Percentiles rank a stretch among this genome's conserved stretches.
Conservation (phyloP, 331 rosid species). For the Acacia concinna region DNA sequence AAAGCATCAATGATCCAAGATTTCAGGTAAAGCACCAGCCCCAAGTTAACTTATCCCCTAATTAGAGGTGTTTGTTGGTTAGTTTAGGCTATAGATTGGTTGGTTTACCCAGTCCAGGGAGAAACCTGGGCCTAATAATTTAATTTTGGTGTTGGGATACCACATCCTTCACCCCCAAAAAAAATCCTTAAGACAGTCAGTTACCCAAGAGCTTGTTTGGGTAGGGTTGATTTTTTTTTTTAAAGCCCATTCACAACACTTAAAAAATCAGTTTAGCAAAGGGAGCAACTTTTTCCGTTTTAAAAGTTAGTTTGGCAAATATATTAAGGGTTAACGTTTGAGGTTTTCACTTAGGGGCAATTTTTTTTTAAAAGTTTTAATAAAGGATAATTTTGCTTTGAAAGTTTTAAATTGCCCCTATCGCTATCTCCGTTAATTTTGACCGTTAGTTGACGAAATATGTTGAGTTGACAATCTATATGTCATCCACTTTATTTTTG, state of each 20-base stretch:
- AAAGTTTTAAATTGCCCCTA: too few relatives aligned
- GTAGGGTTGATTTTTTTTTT: background rate
- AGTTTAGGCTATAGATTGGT: background rate
- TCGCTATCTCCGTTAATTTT: too few relatives aligned
- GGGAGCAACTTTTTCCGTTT: too few relatives aligned
- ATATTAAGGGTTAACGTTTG: background rate
- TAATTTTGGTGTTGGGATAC: background rate
- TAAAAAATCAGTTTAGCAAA: too few relatives aligned
- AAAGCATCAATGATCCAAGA: slow-evolving; percentile 20
- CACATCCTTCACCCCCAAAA: background rate
- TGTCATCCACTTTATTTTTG: too few relatives aligned
- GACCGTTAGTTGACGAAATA: too few relatives aligned
- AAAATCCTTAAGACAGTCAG: background rate
- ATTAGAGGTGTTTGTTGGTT: background rate
- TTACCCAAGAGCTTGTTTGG: background rate
- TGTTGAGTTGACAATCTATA: too few relatives aligned
- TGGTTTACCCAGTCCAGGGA: background rate
- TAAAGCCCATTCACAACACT: background rate
- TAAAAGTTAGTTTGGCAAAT: background rate
- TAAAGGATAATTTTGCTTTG: too few relatives aligned
- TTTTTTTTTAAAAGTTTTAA: too few relatives aligned
- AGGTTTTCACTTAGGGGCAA: too few relatives aligned
- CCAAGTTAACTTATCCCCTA: background rate
- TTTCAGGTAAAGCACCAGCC: slow-evolving; percentile 21
- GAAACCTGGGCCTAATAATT: background rate